These are phyloP conservation scores for Jacaranda copaia DNA, from an alignment of 257 asterid species.

Conservation along the genomic window DNA sequence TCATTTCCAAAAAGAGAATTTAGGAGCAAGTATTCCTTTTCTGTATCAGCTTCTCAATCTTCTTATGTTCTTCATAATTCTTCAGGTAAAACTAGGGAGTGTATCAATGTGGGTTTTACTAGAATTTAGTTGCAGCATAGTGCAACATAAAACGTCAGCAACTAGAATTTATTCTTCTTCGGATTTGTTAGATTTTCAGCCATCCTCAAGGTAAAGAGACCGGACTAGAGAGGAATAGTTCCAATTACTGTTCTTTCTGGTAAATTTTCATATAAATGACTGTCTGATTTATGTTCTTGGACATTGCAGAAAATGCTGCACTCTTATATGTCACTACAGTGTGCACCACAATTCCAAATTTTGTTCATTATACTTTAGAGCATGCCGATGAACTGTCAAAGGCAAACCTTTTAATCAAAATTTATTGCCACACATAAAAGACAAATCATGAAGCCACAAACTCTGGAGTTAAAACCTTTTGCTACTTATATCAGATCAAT, in stretches of 20 bases:
- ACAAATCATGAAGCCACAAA: no score
- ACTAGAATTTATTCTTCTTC: neutral
- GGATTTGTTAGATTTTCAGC: neutral
- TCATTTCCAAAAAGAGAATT: slow-evolving; percentile 35
- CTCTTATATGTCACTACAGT: no score
- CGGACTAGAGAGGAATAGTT: neutral
- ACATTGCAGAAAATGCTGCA: no score
- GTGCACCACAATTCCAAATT: no score
- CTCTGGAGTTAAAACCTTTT: no score
- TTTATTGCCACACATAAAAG: no score
- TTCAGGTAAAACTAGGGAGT: slow-evolving; percentile 13
- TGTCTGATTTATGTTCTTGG: neutral
- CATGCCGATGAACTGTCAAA: no score
- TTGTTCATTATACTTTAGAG: no score
- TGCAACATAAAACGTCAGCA: slow-evolving; percentile 15
- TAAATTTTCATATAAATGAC: neutral
- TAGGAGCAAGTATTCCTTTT: neutral
- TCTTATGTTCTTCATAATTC: slow-evolving; percentile 2
- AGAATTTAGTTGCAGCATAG: slow-evolving; percentile 18
- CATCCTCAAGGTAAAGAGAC: neutral
- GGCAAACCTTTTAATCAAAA: no score
- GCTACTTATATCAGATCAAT: no score
- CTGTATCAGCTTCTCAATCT: slow-evolving; percentile 30
- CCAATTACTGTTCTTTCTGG: slow-evolving; percentile 22
- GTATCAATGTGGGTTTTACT: neutral